Evolutionary conservation across 2,329 filamentous ascomycete species (phyloP).

Genomic region (Fusarium neocosmosporiellum): DNA sequence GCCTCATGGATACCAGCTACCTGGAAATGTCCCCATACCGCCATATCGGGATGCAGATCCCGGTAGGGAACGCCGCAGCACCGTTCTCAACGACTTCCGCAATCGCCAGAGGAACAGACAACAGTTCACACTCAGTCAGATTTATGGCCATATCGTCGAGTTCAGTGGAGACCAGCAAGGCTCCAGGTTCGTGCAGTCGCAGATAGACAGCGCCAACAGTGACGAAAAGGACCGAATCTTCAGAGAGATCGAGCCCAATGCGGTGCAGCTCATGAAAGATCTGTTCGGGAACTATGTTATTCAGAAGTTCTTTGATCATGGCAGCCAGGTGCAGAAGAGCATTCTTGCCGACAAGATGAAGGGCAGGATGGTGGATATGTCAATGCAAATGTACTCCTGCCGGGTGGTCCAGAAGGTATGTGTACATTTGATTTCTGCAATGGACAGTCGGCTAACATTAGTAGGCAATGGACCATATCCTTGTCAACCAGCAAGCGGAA

Average conservation of each 20-base stretch:
- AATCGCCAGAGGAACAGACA: conserved; percentile 76
- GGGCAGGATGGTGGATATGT: conserved; percentile 82
- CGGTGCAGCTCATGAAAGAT: conserved; percentile 91
- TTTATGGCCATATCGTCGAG: conserved; percentile 88
- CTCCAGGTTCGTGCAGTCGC: conserved; percentile 94
- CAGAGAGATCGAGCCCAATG: conserved; percentile 85
- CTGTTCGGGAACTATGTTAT: conserved; percentile 99
- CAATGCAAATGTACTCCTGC: conserved; percentile 91
- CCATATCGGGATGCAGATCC: conserved; percentile 67
- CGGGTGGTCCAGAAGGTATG: conserved; percentile 92
- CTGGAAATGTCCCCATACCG: conserved; percentile 44
- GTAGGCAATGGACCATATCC: conserved; percentile 88
- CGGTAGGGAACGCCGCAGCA: conserved; percentile 65
- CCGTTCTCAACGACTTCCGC: conserved; percentile 83
- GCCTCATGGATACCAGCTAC: conserved; percentile 45
- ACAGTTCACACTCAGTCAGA: conserved; percentile 87
- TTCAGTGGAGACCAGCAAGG: conserved; percentile 97
- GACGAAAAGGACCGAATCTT: conserved; percentile 96
- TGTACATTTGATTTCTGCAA: neutral
- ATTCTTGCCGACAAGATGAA: conserved; percentile 88
- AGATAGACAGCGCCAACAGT: conserved; percentile 91
- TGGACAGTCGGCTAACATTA: conserved; percentile 38
- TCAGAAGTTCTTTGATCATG: conserved; percentile 97
- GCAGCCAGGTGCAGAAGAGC: conserved; percentile 93
- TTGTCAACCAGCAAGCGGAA: conserved; percentile 89